Base-by-base conservation (phyloP, 1,284 basidiomycete species). In the Cryptococcus sp. region DNA sequence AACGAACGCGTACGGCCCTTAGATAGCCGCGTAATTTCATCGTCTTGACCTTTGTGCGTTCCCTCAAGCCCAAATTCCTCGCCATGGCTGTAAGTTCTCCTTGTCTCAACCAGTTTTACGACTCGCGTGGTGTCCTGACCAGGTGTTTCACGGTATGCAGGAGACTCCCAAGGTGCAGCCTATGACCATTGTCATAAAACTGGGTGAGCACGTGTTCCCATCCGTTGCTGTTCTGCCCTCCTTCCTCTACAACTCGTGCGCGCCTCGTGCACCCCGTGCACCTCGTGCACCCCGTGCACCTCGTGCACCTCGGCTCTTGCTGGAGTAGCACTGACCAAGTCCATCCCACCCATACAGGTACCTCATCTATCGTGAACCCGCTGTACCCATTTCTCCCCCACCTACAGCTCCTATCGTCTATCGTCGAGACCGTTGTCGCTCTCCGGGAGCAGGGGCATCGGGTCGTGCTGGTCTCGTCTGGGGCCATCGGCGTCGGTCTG, bases 401-500 rank as follows among this genome's bases (percentile, higher is more conserved):
- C 20, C 82, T 98, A 0, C 90, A 91, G 8, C 89, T 89, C 7
- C 83, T 99, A 23, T 93, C 92, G 0, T 86, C 90, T 0, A 82
- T 98, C 50, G 93, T 95, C 46, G 95, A 98, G 77, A 91, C 92
- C 0, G 91, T 93, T 13, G 83, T 91, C 39, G 78, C 83, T 43
- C 82, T 99, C 5, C 85, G 87, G 48, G 79, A 81, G 4, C 80
- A 86, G 42, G 95, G 95, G 0, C 95, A 99, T 79, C 87, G 89
- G 64, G 91, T 98, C 55, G 90, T 98, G 2, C 84, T 99, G 13
- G 93, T 97, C 55, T 93, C 89, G 64, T 96, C 93, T 12, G 95
- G 95, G 0, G 96, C 95, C 15, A 98, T 98, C 56, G 96, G 89
- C 1, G 90, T 98, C 38, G 96, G 95, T 0, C 76, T 97, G 54